A percentile compares a stretch with the other conserved stretches of the same genome.
Conservation (phyloP, 257 asterid genomes). For the Capsicum baccatum region DNA sequence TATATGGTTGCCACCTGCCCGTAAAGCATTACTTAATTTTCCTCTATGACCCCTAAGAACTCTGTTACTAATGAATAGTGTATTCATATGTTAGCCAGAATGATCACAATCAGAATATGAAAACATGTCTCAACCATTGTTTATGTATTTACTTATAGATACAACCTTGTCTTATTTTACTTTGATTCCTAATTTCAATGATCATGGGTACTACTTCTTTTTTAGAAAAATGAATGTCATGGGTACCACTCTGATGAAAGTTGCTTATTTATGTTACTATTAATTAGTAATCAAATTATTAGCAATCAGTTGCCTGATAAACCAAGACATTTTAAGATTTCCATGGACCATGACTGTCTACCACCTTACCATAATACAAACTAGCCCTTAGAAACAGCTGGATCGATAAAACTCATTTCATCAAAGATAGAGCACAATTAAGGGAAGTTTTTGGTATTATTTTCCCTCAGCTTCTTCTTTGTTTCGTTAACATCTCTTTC, state of each 20-base stretch:
- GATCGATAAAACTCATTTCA: neutral
- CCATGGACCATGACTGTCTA: neutral
- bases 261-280: neutral
- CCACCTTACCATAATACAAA: neutral
- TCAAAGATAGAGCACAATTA: constrained; percentile 12
- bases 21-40: neutral
- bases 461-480: neutral
- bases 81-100: neutral
- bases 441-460: neutral
- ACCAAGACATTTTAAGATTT: neutral
- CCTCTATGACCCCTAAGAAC: neutral
- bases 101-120: neutral
- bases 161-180: neutral
- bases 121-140: neutral
- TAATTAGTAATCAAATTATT: neutral
- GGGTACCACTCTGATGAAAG: neutral
- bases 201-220: neutral
- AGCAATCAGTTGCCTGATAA: constrained; percentile 9
- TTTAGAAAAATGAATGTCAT: neutral
- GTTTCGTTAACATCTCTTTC: neutral
- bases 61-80: neutral
- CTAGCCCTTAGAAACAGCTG: neutral
- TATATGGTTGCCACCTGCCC: neutral
- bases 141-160: neutral
- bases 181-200: neutral